Percentiles rank a stretch among this genome's conserved stretches.
Conservation (phyloP, 805 yeast species). For the Zygosaccharomyces pseudorouxii region DNA sequence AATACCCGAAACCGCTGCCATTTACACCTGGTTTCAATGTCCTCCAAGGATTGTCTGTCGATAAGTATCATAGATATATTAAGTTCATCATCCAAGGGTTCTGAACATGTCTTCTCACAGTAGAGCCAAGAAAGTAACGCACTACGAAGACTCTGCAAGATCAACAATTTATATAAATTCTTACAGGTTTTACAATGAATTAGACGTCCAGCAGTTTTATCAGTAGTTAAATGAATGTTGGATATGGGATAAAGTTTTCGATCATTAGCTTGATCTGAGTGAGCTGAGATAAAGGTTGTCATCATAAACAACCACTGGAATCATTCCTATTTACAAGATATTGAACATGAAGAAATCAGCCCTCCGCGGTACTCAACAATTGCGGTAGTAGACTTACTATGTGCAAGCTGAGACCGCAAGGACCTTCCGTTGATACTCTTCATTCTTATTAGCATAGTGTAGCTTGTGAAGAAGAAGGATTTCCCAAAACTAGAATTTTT, state of each 20-base stretch:
- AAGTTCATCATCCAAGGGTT: neutral
- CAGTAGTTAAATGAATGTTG: slow-evolving; percentile 41
- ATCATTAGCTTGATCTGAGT: slow-evolving; percentile 38
- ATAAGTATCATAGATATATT: neutral
- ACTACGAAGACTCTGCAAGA: neutral
- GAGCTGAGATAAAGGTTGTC: slow-evolving; percentile 41
- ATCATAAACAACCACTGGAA: slow-evolving; percentile 29
- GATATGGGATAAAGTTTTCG: slow-evolving; percentile 37
- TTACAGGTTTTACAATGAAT: neutral
- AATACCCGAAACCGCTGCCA: neutral
- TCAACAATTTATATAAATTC: neutral
- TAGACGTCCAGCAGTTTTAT: slow-evolving; percentile 11
- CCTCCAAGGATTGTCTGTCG: too few relatives aligned
- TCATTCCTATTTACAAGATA: neutral
- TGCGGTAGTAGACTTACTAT: slow-evolving; percentile 12
- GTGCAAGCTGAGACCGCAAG: neutral
- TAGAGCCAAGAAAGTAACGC: neutral
- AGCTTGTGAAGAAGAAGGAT: neutral
- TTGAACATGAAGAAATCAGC: neutral
- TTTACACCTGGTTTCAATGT: neutral
- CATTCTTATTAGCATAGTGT: neutral
- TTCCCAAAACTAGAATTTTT: neutral
- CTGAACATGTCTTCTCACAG: too few relatives aligned
- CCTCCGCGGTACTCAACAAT: neutral
- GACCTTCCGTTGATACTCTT: neutral